Evolutionary conservation across 306 rosid species (phyloP).

Genomic region (Castanea mollissima): DNA sequence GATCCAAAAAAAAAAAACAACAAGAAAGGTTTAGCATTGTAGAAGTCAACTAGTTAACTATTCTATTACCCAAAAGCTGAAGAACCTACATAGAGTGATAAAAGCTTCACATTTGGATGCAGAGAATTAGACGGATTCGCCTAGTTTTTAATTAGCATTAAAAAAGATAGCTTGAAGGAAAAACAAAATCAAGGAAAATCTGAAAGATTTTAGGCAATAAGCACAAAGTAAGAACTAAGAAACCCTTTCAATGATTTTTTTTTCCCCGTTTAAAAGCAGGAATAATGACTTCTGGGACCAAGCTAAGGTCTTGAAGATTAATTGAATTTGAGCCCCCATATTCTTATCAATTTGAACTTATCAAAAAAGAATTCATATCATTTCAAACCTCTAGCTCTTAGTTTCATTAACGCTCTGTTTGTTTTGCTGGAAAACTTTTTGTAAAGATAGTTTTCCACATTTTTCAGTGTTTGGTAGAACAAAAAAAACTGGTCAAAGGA

Average conservation of each 20-base stretch:
- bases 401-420: too few relatives aligned
- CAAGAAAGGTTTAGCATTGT: background rate
- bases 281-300: background rate
- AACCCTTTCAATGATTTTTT: background rate
- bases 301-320: background rate
- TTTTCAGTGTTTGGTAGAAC: too few relatives aligned
- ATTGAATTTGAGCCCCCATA: background rate
- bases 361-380: too few relatives aligned
- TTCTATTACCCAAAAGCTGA: constrained; percentile 15
- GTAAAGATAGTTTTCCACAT: too few relatives aligned
- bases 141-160: background rate
- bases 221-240: too few relatives aligned
- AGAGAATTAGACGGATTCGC: constrained; percentile 9
- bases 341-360: background rate
- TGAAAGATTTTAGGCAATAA: background rate
- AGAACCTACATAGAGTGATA: constrained; percentile 10
- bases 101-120: background rate
- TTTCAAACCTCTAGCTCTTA: background rate
- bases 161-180: constrained; percentile 27
- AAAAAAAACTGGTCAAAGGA: too few relatives aligned
- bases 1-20: background rate
- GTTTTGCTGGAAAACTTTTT: too few relatives aligned
- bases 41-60: constrained; percentile 30
- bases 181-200: constrained; percentile 6
- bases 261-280: background rate